These are phyloP conservation scores for Globisporangium splendens DNA, from an alignment of 352 stramenopile genomes.

Conservation along the genomic window DNA sequence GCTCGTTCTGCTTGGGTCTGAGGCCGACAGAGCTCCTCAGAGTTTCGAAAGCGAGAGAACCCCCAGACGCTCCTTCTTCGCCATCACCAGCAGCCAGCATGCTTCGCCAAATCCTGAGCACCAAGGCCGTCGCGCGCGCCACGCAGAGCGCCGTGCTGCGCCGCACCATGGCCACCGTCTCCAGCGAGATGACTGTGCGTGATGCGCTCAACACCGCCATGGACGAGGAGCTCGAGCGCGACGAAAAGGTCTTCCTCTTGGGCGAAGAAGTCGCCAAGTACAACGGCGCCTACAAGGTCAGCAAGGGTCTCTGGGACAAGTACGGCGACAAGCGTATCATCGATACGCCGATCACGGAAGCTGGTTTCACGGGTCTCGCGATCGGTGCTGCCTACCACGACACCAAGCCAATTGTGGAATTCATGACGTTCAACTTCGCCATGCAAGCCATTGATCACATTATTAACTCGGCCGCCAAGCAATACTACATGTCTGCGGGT, in stretches of 20 bases:
- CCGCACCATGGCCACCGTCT: conserved; percentile 72
- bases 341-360: conserved; percentile 99
- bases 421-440: conserved; percentile 99
- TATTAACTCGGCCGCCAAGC: conserved; percentile 99
- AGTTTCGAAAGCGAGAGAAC: conserved; percentile 13
- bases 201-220: conserved; percentile 98
- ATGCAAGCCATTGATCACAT: conserved; percentile 99
- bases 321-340: conserved; percentile 99
- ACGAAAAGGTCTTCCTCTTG: conserved; percentile 94
- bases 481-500: conserved; percentile 99
- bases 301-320: conserved; percentile 97
- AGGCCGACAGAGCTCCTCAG: not conserved
- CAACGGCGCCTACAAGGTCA: conserved; percentile 99
- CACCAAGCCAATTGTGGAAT: conserved; percentile 98
- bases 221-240: conserved; percentile 98
- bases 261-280: conserved; percentile 99
- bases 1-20: conserved; percentile 20
- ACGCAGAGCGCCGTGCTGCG: conserved; percentile 25
- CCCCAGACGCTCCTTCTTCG: conserved; percentile 18
- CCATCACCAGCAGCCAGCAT: conserved; percentile 8
- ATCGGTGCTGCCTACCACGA: conserved; percentile 96
- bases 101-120: conserved; percentile 45
- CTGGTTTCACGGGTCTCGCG: conserved; percentile 93
- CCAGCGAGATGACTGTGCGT: conserved; percentile 93
- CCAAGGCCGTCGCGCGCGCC: conserved; percentile 26